A percentile compares a stretch with the other conserved stretches of the same genome.
Evolutionary conservation across 768 basidiomycete genomes (phyloP).

Genomic region (Phylloporus sp.): DNA sequence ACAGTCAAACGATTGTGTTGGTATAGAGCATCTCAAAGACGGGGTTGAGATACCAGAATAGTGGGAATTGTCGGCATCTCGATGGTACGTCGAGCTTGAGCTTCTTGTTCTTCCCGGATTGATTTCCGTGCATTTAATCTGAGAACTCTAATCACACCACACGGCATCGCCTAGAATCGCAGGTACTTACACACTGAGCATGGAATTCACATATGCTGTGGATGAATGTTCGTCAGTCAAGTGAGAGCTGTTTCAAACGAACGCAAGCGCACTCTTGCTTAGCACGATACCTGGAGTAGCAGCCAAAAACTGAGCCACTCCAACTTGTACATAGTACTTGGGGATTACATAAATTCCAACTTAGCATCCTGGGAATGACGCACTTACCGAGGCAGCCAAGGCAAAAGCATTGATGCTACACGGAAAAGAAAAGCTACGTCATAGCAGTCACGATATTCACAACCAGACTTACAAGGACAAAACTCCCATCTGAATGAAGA

Average conservation of each 20-base stretch:
- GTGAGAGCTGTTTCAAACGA: not conserved
- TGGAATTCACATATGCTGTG: constrained; percentile 23
- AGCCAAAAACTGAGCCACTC: not conserved
- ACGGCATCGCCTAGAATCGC: not conserved
- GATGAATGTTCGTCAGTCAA: not conserved
- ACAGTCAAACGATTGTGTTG: too few species aligned
- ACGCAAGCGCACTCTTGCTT: constrained; percentile 13
- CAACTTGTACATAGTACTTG: constrained; percentile 17
- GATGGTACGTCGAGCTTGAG: not conserved
- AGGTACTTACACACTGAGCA: constrained; percentile 20
- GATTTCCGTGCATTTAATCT: constrained; percentile 16
- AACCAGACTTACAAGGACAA: constrained; percentile 12
- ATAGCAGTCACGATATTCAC: not conserved
- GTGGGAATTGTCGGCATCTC: constrained; percentile 20
- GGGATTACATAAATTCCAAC: not conserved
- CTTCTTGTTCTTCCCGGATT: constrained; percentile 16
- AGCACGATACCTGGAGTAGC: constrained; percentile 12
- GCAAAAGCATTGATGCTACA: constrained; percentile 9
- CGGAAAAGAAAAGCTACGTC: not conserved
- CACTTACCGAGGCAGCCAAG: constrained; percentile 12
- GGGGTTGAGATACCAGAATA: constrained; percentile 3
- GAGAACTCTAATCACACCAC: not conserved
- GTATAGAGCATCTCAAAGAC: too few species aligned
- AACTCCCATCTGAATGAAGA: constrained; percentile 20
- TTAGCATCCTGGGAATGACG: not conserved